phyloP scores from a whole-genome alignment of 1,284 basidiomycete species.

The Kwoniella shivajii region DNA sequence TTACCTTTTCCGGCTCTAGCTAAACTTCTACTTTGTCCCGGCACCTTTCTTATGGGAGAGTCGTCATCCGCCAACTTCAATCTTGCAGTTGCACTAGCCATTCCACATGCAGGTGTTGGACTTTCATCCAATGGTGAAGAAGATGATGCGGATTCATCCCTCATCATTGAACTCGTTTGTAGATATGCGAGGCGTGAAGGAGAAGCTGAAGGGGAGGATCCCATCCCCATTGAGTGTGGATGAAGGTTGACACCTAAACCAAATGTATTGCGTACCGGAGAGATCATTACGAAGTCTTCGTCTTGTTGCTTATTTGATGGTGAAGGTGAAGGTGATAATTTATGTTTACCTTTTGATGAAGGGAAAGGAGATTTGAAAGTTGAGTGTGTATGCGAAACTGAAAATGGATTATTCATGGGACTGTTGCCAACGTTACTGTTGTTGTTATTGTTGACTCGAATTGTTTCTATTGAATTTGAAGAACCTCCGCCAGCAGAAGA shows the following conservation, averaged over 20 bases:
- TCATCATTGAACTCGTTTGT: slow-evolving; percentile 11
- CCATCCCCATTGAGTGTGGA: background rate
- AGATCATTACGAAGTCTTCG: slow-evolving; percentile 53
- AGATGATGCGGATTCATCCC: slow-evolving; percentile 11
- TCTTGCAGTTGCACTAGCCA: slow-evolving; percentile 45
- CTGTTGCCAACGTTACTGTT: background rate
- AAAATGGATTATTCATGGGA: slow-evolving; percentile 23
- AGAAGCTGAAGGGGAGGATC: slow-evolving; percentile 12
- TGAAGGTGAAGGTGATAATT: slow-evolving; percentile 47
- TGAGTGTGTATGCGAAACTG: slow-evolving; percentile 13
- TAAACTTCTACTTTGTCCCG: slow-evolving; percentile 47
- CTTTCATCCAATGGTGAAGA: slow-evolving; percentile 35
- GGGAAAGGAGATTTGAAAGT: slow-evolving; percentile 35
- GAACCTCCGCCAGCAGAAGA: slow-evolving; percentile 1
- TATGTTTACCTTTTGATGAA: slow-evolving; percentile 46
- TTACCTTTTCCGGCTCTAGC: slow-evolving; percentile 6
- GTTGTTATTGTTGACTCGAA: background rate
- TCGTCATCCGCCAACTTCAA: slow-evolving; percentile 46
- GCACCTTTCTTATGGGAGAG: slow-evolving; percentile 43
- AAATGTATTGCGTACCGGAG: slow-evolving; percentile 33
- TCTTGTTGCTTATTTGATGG: slow-evolving; percentile 37
- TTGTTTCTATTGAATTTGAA: slow-evolving; percentile 1
- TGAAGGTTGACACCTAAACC: slow-evolving; percentile 14
- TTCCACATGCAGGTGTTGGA: slow-evolving; percentile 46
- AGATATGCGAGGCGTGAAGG: slow-evolving; percentile 16